Percentiles rank a stretch among this genome's conserved stretches.
These are phyloP conservation scores for Collybia mongolica DNA, from an alignment of 768 basidiomycete species.

Conservation along the genomic window DNA sequence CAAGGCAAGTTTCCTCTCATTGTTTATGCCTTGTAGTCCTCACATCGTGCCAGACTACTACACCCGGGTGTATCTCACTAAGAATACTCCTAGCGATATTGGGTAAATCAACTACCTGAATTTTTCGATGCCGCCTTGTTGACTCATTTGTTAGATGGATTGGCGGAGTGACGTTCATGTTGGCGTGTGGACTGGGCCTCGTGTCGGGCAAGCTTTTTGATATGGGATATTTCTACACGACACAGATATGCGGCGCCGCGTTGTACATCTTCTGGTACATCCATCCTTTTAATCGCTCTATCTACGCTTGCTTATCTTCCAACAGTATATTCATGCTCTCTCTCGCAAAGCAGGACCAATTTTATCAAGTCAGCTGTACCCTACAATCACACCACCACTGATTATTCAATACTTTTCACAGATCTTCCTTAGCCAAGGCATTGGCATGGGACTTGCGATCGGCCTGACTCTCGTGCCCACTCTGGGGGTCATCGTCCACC, in stretches of 20 bases:
- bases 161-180: constrained; percentile 19
- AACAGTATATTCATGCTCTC: constrained; percentile 38
- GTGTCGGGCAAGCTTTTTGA: constrained; percentile 20
- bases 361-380: constrained; percentile 22
- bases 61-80: constrained; percentile 6
- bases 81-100: constrained; percentile 10
- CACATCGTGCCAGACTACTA: constrained; percentile 6
- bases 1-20: constrained; percentile 4
- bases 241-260: constrained; percentile 12
- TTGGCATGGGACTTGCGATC: constrained; percentile 34
- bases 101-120: neutral
- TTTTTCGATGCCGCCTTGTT: neutral
- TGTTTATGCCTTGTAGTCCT: neutral
- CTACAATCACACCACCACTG: neutral
- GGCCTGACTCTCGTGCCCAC: constrained; percentile 39
- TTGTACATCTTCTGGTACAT: constrained; percentile 17
- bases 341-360: constrained; percentile 31
- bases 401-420: neutral
- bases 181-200: constrained; percentile 18
- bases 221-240: constrained; percentile 12
- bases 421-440: constrained; percentile 21
- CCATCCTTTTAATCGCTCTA: neutral
- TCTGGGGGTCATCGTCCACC: constrained; percentile 38
- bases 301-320: neutral
- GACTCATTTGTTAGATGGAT: constrained; percentile 16